Conservation (phyloP, 2,329 filamentous ascomycete species). For the Orbilia oligospora region DNA sequence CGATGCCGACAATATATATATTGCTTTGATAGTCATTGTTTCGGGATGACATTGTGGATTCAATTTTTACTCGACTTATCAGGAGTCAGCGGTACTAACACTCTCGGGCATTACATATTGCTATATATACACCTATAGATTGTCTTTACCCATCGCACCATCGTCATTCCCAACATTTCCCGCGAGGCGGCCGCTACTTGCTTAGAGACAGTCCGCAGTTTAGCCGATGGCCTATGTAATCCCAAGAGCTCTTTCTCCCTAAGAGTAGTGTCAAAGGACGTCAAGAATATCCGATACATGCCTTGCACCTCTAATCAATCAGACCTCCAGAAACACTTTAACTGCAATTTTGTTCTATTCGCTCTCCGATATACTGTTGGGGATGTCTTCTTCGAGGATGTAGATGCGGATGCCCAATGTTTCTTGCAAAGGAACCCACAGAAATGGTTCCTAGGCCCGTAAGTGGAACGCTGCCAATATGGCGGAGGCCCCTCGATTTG, state of each 20-base stretch:
- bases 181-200: not conserved
- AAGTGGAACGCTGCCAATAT: constrained; percentile 1
- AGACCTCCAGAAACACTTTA: not conserved
- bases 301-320: not conserved
- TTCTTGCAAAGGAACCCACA: not conserved
- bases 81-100: not conserved
- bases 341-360: constrained; percentile 2
- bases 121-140: not conserved
- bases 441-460: constrained; percentile 2
- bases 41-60: not conserved
- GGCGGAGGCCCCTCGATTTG: not conserved
- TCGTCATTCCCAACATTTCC: not conserved
- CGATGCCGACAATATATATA: too few species aligned
- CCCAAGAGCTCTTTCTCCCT: not conserved
- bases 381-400: constrained; percentile 1
- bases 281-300: constrained; percentile 1
- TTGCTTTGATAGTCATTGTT: too few species aligned
- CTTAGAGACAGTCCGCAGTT: not conserved
- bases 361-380: not conserved
- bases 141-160: not conserved
- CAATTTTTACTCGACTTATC: not conserved
- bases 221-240: not conserved
- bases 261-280: not conserved
- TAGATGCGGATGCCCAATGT: not conserved
- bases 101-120: not conserved